phyloP scores from a whole-genome alignment of 2,329 filamentous ascomycete genomes.

The Parastagonospora avenae region DNA sequence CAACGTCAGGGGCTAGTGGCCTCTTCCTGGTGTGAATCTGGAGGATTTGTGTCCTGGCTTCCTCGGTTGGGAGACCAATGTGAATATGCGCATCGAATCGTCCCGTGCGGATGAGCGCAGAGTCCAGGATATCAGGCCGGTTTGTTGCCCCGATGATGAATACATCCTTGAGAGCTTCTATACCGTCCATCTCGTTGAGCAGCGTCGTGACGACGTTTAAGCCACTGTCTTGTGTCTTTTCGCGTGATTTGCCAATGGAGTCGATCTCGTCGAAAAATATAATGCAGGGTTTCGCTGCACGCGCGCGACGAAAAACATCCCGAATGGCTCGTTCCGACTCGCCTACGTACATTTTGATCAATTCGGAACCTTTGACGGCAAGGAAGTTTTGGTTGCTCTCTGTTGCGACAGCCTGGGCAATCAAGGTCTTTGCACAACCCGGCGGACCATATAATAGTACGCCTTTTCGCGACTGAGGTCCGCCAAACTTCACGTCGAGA shows the following conservation, averaged over 20 bases:
- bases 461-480: conserved; percentile 68
- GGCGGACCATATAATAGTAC: conserved; percentile 90
- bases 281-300: conserved; percentile 85
- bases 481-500: conserved; percentile 42
- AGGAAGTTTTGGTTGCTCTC: conserved; percentile 93
- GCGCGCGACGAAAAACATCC: conserved; percentile 82
- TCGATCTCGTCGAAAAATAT: conserved; percentile 99
- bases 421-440: conserved; percentile 93
- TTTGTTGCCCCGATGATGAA: conserved; percentile 92
- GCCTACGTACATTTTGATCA: conserved; percentile 96
- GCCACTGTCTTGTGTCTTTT: conserved; percentile 55
- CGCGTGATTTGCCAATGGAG: conserved; percentile 71
- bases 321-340: conserved; percentile 88
- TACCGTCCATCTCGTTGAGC: conserved; percentile 94
- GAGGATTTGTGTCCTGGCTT: conserved; percentile 78
- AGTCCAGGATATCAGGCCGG: conserved; percentile 82
- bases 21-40: conserved; percentile 68
- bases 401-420: conserved; percentile 87
- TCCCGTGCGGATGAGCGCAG: conserved; percentile 82
- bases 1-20: conserved; percentile 66
- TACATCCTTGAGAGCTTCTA: conserved; percentile 81
- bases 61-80: conserved; percentile 76
- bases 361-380: conserved; percentile 89
- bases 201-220: conserved; percentile 88
- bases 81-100: conserved; percentile 86